Base-by-base conservation (phyloP, 768 basidiomycete species). In the Amanita molliuscula region DNA sequence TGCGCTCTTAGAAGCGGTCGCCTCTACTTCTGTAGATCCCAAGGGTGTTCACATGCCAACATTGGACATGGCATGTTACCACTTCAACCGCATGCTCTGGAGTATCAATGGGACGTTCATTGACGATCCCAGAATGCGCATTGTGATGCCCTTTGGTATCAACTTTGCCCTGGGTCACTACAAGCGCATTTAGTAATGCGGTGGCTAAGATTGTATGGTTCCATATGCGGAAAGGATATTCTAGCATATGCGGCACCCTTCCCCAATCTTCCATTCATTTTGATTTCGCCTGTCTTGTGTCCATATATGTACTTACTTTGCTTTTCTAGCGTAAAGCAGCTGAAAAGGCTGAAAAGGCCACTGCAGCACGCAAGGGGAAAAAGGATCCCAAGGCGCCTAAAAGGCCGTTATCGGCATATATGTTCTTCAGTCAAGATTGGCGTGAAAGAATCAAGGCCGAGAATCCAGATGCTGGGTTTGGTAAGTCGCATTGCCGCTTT, bases 391-490 rank as follows among this genome's bases (percentile, higher is more conserved):
- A 86, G 66, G 80, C 84, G 40, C 92, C 91, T 54, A 96, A 97
- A 73, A 82, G 93, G 48, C 87, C 90, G 0, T 76, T 96, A 41
- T 96, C 93, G 26, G 92, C 95, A 35, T 98, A 96, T 74, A 96
- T 98, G 95, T 93, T 93, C 85, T 98, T 97, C 77, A 84, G 81
- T 59, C 88, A 93, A 66, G 94, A 92, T 67, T 87, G 90, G 88
- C 79, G 94, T 63, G 88, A 94, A 69, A 80, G 87, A 64, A 88
- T 97, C 77, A 95, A 94, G 82, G 62, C 79, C 51, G 92, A 96
- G 72, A 95, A 97, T 72, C 94, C 94, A 44, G 90, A 93, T 52
- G 92, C 90, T 25, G 77, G 84, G 50, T 98, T 97, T 62, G 94
- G 93, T 88, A 56, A 56, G 75, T 64, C 31, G 16, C 43, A 18